phyloP scores from a whole-genome alignment of 305 asterid species.

The Solanum hybrid region DNA sequence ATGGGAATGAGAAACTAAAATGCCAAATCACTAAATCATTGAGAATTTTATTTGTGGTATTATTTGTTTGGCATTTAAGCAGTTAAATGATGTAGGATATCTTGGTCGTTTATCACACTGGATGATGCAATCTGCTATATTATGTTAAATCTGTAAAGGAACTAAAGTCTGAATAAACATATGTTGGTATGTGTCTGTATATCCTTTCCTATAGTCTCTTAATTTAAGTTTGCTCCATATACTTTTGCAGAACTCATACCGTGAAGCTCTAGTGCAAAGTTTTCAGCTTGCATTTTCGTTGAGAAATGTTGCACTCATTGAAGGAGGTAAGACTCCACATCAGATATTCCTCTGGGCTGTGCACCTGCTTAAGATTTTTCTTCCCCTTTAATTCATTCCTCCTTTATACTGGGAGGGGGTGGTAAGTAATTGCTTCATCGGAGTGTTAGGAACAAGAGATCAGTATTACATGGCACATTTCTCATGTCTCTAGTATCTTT shows the following conservation, averaged over 20 bases:
- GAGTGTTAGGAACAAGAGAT: not conserved
- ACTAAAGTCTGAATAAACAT: not conserved
- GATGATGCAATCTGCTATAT: not conserved
- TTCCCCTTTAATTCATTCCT: not conserved
- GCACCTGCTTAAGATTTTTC: not conserved
- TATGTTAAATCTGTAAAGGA: not conserved
- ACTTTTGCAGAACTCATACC: constrained; percentile 54
- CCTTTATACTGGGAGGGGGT: not conserved
- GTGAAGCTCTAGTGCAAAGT: constrained; percentile 62
- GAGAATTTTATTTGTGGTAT: not conserved
- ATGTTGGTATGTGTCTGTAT: not conserved
- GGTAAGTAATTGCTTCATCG: not conserved
- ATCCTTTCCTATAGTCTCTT: not conserved
- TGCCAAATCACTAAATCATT: not conserved
- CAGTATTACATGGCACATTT: not conserved
- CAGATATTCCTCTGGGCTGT: not conserved
- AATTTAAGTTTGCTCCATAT: not conserved
- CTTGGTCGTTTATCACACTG: not conserved
- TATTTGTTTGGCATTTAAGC: not conserved
- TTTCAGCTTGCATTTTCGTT: constrained; percentile 76
- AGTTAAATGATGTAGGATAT: not conserved
- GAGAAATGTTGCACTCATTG: constrained; percentile 42
- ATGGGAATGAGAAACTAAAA: not conserved
- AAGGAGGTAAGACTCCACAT: constrained; percentile 40
- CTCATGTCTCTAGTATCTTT: not conserved